Evolutionary conservation across 2,329 filamentous ascomycete genomes (phyloP), one percentile per base, ranked within the genome.

Genomic region (Trichoderma citrinoviride): DNA sequence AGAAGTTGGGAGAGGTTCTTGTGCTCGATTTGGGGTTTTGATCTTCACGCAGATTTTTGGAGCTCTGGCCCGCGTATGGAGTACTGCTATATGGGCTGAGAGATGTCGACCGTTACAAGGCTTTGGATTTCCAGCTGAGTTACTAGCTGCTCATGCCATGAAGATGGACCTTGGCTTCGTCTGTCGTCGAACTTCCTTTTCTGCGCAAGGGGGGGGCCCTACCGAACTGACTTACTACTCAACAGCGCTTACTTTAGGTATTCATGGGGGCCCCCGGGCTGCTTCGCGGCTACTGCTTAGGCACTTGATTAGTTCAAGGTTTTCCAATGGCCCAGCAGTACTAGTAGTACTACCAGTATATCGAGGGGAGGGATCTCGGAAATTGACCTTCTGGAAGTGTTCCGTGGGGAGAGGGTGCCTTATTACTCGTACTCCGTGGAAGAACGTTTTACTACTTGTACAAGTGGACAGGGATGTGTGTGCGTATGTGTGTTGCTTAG

Each of bases 351-450:
- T n/a, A n/a, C n/a, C n/a, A 17, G 46, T 33, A 27, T 25, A 61
- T 61, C 57, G 57, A 50, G 47, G 33, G 47, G 52, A 43, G 37
- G n/a, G 47, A 61, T 61, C 47, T 61, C 57, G 57, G 47, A 61
- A 37, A 61, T 61, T 37, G 57, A 61, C 57, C 57, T 61, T 61
- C 57, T 61, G 57, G 57, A 61, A 61, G 19, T 21, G 25, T 57
- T 46, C 40, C 54, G 29, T 57, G 19, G 5, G 33, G 33, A n/a
- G n/a, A n/a, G n/a, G n/a, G n/a, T n/a, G n/a, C n/a, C n/a, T n/a
- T n/a, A n/a, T n/a, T n/a, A 29, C 54, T 25, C n/a, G 41, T 14
- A 3, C 12, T 7, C 14, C 14, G 12, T 37, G 33, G 12, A n/a
- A n/a, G n/a, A n/a, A n/a, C n/a, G n/a, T n/a, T 14, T 46, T 21